These are phyloP conservation scores for Saccharomycopsis sp. DNA, from an alignment of 805 yeast species.

Conservation along the genomic window DNA sequence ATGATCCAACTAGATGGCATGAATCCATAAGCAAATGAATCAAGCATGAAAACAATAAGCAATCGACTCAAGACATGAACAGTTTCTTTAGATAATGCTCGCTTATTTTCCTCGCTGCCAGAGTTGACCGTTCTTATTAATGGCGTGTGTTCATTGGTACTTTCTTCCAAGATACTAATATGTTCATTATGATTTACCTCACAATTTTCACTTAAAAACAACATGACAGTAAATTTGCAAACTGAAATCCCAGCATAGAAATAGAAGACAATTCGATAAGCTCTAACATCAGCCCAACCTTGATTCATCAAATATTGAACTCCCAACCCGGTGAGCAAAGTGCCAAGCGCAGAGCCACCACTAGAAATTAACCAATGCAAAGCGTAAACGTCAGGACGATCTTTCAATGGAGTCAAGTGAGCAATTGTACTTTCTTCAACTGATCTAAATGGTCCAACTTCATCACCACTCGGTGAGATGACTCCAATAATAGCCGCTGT, in stretches of 20 bases:
- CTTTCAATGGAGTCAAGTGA: conserved; percentile 58
- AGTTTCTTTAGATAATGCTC: conserved; percentile 34
- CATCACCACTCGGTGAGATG: conserved; percentile 83
- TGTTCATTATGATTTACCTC: conserved; percentile 34
- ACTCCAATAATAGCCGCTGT: conserved; percentile 77
- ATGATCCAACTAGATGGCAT: conserved; percentile 88
- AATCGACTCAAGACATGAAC: conserved; percentile 39
- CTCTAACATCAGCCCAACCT: conserved; percentile 31
- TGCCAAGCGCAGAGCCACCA: conserved; percentile 69
- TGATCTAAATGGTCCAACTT: conserved; percentile 84
- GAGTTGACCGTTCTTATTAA: too few species aligned
- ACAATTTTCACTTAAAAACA: conserved; percentile 44
- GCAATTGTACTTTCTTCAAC: conserved; percentile 81
- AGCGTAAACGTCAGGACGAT: conserved; percentile 70
- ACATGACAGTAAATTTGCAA: conserved; percentile 43
- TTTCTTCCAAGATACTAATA: conserved; percentile 21
- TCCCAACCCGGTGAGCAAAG: conserved; percentile 53
- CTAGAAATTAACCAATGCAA: conserved; percentile 64
- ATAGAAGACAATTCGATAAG: conserved; percentile 53
- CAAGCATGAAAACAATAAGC: conserved; percentile 64
- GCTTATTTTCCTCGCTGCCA: neutral
- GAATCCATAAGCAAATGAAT: conserved; percentile 83
- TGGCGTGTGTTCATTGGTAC: conserved; percentile 1
- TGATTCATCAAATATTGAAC: conserved; percentile 37
- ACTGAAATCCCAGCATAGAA: conserved; percentile 50